phyloP scores from a whole-genome alignment of 1,284 basidiomycete genomes.

The Pisolithus thermaeus region DNA sequence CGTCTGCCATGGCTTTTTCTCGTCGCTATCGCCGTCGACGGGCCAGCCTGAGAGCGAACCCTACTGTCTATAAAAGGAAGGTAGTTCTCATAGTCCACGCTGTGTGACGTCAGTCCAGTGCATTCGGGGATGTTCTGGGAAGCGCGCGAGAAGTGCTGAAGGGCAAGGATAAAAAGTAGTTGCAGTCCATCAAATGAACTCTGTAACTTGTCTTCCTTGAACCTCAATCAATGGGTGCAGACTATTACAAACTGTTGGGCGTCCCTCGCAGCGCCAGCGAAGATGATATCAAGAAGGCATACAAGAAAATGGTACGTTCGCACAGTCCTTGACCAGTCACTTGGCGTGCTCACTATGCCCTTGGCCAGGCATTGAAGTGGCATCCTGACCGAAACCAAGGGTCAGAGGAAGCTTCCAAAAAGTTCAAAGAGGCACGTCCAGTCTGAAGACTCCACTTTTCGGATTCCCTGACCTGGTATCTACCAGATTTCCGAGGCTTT shows the following conservation, averaged over 20 bases:
- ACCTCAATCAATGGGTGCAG: conserved; percentile 53
- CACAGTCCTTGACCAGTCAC: conserved; percentile 20
- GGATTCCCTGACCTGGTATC: background rate
- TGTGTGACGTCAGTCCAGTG: conserved; percentile 26
- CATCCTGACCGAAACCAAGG: conserved; percentile 88
- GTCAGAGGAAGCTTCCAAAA: conserved; percentile 79
- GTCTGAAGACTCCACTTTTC: background rate
- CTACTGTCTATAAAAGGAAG: background rate
- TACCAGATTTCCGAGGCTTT: conserved; percentile 90
- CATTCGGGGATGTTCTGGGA: conserved; percentile 19
- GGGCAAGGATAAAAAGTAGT: background rate
- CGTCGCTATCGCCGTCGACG: conserved; percentile 5
- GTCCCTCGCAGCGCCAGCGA: conserved; percentile 71
- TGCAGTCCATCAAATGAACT: background rate
- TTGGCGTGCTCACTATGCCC: conserved; percentile 36
- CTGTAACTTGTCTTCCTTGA: background rate
- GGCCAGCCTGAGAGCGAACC: background rate
- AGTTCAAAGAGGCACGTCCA: conserved; percentile 82
- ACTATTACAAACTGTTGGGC: conserved; percentile 83
- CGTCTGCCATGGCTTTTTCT: conserved; percentile 8
- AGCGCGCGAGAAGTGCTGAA: background rate
- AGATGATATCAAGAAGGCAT: conserved; percentile 81
- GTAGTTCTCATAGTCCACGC: conserved; percentile 1
- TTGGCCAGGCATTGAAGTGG: conserved; percentile 73
- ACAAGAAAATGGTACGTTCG: conserved; percentile 66